Evolutionary conservation across 2,329 filamentous ascomycete species (phyloP), one percentile per base, ranked within the genome.

Genomic region (Trichoderma asperellum): DNA sequence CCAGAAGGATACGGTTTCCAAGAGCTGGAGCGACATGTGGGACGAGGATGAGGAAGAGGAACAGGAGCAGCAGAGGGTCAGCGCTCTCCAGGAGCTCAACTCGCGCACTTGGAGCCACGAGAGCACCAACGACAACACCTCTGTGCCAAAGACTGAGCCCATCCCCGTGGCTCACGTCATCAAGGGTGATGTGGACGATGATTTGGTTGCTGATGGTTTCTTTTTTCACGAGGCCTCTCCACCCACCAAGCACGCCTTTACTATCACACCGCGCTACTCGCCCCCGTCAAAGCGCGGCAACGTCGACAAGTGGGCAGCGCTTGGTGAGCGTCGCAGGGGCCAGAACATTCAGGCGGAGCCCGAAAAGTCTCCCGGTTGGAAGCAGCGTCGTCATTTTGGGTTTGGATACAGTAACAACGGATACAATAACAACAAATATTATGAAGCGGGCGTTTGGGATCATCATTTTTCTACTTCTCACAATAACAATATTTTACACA

Each of bases 21-120:
- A 98, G 90, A 98, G 96, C 84, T 99, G 96, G 96, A 97, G 94
- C 76, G 96, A 99, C 79, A 89, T 98, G 79, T 97, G 94, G 91
- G 95, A 98, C 70, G 95, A 98, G 79, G 95, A 98, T 66, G 83
- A 85, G 57, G 89, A 91, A 72, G 88, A 92, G 74, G 87, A 91
- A 76, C 86, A 86, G 71, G 81, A 82, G 70, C 87, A 86, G 72
- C 87, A 91, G 77, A 72, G 66, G 4, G 55, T 77, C 52, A 73
- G 75, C 65, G 70, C 74, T 49, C 81, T 91, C 32, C 87, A 91
- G 80, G 83, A 89, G 77, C 85, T 91, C 75, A 93, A 93, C 77
- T 88, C 90, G 68, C 87, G 91, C 73, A 92, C 90, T 68, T 94
- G 91, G 90, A 94, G 92, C 77, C 91, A 92, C 72, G 91, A 92